Conservation (phyloP, 75 land plant species). For the Picea sitchensis region DNA sequence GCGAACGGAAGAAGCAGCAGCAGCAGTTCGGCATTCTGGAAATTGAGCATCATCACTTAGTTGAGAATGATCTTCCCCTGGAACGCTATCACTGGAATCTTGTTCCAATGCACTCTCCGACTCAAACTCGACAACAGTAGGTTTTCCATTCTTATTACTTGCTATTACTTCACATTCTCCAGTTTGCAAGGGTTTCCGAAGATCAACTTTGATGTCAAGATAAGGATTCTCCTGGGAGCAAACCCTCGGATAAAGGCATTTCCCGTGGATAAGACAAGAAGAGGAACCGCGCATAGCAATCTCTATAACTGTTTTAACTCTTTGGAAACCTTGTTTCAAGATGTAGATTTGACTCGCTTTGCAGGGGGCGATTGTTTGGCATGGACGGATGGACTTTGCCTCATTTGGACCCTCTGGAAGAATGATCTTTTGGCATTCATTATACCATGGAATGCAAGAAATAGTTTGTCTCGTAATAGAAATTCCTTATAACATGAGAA, state of each 20-base stretch:
- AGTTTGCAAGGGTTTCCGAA: neutral
- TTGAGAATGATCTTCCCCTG: neutral
- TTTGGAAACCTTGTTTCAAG: too few relatives aligned
- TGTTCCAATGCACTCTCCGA: conserved; percentile 1
- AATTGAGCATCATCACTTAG: neutral
- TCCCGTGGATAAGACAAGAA: too few relatives aligned
- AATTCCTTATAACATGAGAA: too few relatives aligned
- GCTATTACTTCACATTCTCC: too few relatives aligned
- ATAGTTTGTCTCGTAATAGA: too few relatives aligned
- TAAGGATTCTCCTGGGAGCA: neutral
- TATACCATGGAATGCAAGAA: too few relatives aligned
- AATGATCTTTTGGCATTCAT: neutral
- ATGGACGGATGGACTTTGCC: neutral
- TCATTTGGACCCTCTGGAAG: neutral
- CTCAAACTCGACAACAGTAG: too few relatives aligned
- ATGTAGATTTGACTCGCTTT: neutral
- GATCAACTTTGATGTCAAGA: neutral
- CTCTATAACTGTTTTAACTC: too few relatives aligned
- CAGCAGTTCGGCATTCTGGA: neutral
- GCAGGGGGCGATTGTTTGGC: neutral
- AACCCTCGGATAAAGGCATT: too few relatives aligned
- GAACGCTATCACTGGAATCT: conserved; percentile 21
- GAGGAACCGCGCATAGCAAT: neutral
- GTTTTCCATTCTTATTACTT: too few relatives aligned
- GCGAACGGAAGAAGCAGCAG: neutral